Evolutionary conservation across 2,329 filamentous ascomycete genomes (phyloP), one percentile per base, ranked within the genome.

Genomic region (Chaetomiaceae sp.): DNA sequence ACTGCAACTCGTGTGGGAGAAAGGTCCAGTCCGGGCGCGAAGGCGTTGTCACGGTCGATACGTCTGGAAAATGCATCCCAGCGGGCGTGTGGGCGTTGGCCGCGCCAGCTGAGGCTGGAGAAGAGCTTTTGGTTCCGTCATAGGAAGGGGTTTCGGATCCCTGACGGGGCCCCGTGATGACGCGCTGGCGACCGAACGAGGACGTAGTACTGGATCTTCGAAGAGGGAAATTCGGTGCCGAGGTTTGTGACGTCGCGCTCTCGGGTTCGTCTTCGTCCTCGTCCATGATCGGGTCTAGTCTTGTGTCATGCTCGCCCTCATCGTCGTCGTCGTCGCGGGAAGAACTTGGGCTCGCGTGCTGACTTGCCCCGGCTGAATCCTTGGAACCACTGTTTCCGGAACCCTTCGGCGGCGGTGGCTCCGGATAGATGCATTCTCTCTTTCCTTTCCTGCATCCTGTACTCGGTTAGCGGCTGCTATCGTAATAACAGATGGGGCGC

Each of bases 391-490:
- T 59, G 40, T 64, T 60, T 25, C 57, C 51, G 44, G 69, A 61
- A 21, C 71, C 67, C 58, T 76, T 79, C 34, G 72, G 62, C 9
- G 72, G 67, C 42, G 81, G 73, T 27, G 84, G 75, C 43, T 92
- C 89, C 2, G 94, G 92, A 67, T 96, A 99, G 54, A 87, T 78
- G 68, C 94, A 99, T 59, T 95, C 89, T 71, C 94, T 82, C 61
- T 85, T 88, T 45, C 92, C 94, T 71, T 97, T 99, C 62, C 84
- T 86, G 70, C 94, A 99, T 64, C 92, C 90, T 87, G 56, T 37
- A 13, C 45, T 20, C 45, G 50, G 63, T 69, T 57, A 69, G 67
- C 58, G 18, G 36, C 37, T 40, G 45, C 33, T 34, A 1, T 23
- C 20, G 11, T 21, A 8, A 33, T 10, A 38, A 30, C 25, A 33